These are phyloP conservation scores for Lasiodiplodia sp. DNA, from an alignment of 2,329 filamentous ascomycete species.

Conservation along the genomic window DNA sequence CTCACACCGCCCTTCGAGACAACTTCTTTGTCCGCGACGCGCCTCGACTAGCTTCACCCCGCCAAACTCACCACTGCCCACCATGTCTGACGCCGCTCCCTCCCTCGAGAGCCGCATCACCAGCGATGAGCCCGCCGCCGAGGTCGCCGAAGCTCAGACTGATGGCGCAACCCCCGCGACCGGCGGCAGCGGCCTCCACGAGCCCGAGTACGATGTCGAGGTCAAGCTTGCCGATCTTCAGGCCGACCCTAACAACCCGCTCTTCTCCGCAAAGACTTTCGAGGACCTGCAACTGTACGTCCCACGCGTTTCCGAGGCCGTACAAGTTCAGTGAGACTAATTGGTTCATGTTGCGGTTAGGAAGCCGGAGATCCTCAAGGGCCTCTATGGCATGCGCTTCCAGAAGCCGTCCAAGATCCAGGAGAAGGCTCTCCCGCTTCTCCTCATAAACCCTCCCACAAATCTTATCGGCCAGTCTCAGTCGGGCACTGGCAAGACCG, in stretches of 20 bases:
- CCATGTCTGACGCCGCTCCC: slow-evolving; percentile 31
- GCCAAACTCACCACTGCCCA: slow-evolving; percentile 3
- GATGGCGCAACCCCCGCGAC: slow-evolving; percentile 56
- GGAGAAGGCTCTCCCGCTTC: slow-evolving; percentile 88
- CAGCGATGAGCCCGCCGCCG: slow-evolving; percentile 19
- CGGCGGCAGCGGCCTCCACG: slow-evolving; percentile 58
- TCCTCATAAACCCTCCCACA: slow-evolving; percentile 82
- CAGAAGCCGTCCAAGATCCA: slow-evolving; percentile 97
- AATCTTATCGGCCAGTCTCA: slow-evolving; percentile 99
- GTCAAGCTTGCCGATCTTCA: slow-evolving; percentile 92
- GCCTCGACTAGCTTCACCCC: slow-evolving; percentile 8
- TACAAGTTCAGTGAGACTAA: not conserved
- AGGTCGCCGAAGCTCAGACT: slow-evolving; percentile 40
- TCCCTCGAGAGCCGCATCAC: slow-evolving; percentile 37
- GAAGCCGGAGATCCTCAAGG: slow-evolving; percentile 67
- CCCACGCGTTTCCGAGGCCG: not conserved
- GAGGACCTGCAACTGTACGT: slow-evolving; percentile 85
- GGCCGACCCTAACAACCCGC: slow-evolving; percentile 82
- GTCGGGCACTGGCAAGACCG: slow-evolving; percentile 97
- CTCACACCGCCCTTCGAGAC: not conserved
- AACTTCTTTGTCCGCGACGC: slow-evolving; percentile 4
- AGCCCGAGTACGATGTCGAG: slow-evolving; percentile 86
- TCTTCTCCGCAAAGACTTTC: slow-evolving; percentile 85
- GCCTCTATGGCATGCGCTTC: slow-evolving; percentile 83
- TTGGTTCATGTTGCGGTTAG: slow-evolving; percentile 25